These are phyloP conservation scores for Nasturtium officinale DNA, from an alignment of 345 rosid genomes.

Conservation along the genomic window DNA sequence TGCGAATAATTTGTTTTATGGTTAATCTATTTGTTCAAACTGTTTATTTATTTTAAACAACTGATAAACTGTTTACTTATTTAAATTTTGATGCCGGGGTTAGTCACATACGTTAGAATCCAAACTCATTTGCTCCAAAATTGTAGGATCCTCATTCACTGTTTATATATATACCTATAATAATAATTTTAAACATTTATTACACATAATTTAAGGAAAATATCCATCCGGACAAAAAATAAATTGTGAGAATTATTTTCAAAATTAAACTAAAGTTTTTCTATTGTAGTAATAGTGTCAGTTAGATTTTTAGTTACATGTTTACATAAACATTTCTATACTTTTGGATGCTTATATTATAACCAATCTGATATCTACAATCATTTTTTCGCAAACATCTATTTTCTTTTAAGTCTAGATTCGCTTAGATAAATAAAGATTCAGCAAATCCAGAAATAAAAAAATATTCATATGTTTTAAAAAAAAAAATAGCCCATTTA, in stretches of 20 bases:
- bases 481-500: not conserved
- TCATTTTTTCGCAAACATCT: not conserved
- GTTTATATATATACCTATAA: not conserved
- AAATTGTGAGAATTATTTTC: not conserved
- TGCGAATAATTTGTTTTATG: not conserved
- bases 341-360: not conserved
- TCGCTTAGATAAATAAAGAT: not conserved
- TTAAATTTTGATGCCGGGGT: not conserved
- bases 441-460: not conserved
- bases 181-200: not conserved
- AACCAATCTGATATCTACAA: too few relatives aligned
- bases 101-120: constrained; percentile 7
- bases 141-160: not conserved
- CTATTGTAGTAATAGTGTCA: not conserved
- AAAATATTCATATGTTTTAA: not conserved
- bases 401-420: not conserved
- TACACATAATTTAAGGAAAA: not conserved
- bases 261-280: too few relatives aligned
- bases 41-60: not conserved
- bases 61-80: not conserved
- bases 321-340: too few relatives aligned
- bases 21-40: not conserved
- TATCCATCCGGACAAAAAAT: not conserved
- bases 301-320: not conserved
- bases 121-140: constrained; percentile 6